Base-by-base conservation (phyloP, 2,329 filamentous ascomycete species). In the Davidsoniella virescens region DNA sequence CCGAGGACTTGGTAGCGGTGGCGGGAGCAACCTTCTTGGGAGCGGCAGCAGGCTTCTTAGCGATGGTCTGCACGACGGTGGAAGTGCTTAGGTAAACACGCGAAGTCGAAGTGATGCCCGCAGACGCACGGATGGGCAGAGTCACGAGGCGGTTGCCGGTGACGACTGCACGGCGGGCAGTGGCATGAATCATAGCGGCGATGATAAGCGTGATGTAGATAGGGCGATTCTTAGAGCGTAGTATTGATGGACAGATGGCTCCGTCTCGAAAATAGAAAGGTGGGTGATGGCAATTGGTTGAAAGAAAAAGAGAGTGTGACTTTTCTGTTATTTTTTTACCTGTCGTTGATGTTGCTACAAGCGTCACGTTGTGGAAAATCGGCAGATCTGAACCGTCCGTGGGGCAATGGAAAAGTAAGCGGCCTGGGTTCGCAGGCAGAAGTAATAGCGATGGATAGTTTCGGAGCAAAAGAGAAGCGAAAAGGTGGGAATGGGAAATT, bases 11-110 rank as follows among this genome's bases (percentile, higher is more conserved):
- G 4, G 20, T 23, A 23, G 20, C 20, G 4, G 4, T 23, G 4
- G 20, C 20, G 54, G 57, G 55, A 8, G 56, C 29, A 41, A 54
- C 43, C 54, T 58, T 61, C 38, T 29, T 42, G 5, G 23, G 14
- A 9, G 18, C 38, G 12, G 20, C 10, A 37, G 20, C 40, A 9
- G 48, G 1, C 26, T 47, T 48, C 43, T 53, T 52, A n/a, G 40
- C 39, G 46, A 55, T 44, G 5, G 33, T 23, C 23, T 53, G 42
- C 8, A 41, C 36, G 37, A 40, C 14, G 18, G 46, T 47, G 12
- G 40, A 42, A 18, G 50, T 47, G 37, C 42, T 51, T 26, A 51
- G 29, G 10, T 45, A 29, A 17, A 26, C 29, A 26, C 41, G 52
- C 12, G 45, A 42, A 2, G 44, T 18, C 12, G 51, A 17, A 9